Evolutionary conservation across 768 basidiomycete genomes (phyloP).

Genomic region (Amyloporia xantha): DNA sequence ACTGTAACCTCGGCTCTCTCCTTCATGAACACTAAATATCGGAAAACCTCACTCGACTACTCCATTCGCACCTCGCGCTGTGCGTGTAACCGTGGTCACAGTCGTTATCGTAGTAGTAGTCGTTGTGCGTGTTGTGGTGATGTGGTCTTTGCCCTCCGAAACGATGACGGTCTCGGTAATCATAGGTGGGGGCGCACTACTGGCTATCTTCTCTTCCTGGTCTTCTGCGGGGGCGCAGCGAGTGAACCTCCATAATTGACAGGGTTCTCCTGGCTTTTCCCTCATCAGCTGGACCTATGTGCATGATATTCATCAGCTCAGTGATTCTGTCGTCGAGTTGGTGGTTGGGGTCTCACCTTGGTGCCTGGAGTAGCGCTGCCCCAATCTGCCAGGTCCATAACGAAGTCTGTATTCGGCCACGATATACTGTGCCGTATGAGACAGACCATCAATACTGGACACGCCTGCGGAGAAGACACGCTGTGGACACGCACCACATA

Average conservation of each 20-base stretch:
- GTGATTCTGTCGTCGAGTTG: background rate
- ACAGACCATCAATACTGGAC: background rate
- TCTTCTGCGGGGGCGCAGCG: slow-evolving; percentile 13
- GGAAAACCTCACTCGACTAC: too few species aligned
- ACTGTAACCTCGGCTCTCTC: too few species aligned
- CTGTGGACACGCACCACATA: slow-evolving; percentile 11
- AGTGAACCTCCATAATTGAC: slow-evolving; percentile 19
- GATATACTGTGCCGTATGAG: slow-evolving; percentile 10
- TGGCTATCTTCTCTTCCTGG: slow-evolving; percentile 9
- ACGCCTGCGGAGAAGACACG: background rate
- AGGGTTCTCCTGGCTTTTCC: slow-evolving; percentile 10
- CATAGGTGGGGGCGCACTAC: slow-evolving; percentile 9
- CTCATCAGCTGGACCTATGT: slow-evolving; percentile 17
- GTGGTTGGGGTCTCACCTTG: slow-evolving; percentile 11
- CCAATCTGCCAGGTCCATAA: slow-evolving; percentile 16
- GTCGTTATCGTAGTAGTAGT: slow-evolving; percentile 23
- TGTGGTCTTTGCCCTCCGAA: slow-evolving; percentile 15
- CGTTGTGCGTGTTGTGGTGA: slow-evolving; percentile 22
- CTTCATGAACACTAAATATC: too few species aligned
- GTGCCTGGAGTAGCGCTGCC: slow-evolving; percentile 15
- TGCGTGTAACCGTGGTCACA: slow-evolving; percentile 20
- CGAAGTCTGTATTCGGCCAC: slow-evolving; percentile 19
- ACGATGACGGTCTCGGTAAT: slow-evolving; percentile 19
- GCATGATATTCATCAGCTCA: background rate
- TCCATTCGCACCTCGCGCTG: slow-evolving; percentile 7